Conservation (phyloP, 805 yeast species). For the Kurtzmaniella cleridarum region DNA sequence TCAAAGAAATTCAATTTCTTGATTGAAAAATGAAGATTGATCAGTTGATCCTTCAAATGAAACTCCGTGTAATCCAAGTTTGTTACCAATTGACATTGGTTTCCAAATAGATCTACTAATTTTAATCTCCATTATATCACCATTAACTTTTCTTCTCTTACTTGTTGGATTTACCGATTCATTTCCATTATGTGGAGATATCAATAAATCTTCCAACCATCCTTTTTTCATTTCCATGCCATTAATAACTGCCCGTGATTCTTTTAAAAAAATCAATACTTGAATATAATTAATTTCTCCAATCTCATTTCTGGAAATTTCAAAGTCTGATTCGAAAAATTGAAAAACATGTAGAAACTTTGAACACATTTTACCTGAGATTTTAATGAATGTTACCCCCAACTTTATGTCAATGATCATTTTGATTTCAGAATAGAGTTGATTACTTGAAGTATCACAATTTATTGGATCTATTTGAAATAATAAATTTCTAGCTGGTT, state of each 20-base stretch:
- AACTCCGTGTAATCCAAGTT: slow-evolving; percentile 23
- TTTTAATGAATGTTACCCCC: slow-evolving; percentile 19
- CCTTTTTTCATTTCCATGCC: slow-evolving; percentile 26
- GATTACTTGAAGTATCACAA: slow-evolving; percentile 5
- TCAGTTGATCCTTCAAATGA: slow-evolving; percentile 26
- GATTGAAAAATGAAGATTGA: slow-evolving; percentile 6
- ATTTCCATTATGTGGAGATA: neutral
- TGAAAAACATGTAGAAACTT: slow-evolving; percentile 21
- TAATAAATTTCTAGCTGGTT: slow-evolving; percentile 26
- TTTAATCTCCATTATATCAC: slow-evolving; percentile 40
- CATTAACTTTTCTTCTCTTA: slow-evolving; percentile 13
- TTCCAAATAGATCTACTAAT: slow-evolving; percentile 42
- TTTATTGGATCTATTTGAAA: slow-evolving; percentile 23
- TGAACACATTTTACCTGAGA: slow-evolving; percentile 18
- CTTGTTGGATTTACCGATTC: neutral
- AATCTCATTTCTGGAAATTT: slow-evolving; percentile 11
- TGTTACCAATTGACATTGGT: slow-evolving; percentile 17
- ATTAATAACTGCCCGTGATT: slow-evolving; percentile 27
- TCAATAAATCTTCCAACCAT: slow-evolving; percentile 30
- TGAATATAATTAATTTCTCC: slow-evolving; percentile 13
- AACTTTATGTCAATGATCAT: slow-evolving; percentile 25
- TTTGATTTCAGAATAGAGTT: slow-evolving; percentile 21
- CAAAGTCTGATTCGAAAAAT: slow-evolving; percentile 12
- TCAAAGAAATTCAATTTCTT: slow-evolving; percentile 7
- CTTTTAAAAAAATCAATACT: slow-evolving; percentile 20